Base-by-base conservation (phyloP, 305 asterid genomes). In the Rubia peregrina region DNA sequence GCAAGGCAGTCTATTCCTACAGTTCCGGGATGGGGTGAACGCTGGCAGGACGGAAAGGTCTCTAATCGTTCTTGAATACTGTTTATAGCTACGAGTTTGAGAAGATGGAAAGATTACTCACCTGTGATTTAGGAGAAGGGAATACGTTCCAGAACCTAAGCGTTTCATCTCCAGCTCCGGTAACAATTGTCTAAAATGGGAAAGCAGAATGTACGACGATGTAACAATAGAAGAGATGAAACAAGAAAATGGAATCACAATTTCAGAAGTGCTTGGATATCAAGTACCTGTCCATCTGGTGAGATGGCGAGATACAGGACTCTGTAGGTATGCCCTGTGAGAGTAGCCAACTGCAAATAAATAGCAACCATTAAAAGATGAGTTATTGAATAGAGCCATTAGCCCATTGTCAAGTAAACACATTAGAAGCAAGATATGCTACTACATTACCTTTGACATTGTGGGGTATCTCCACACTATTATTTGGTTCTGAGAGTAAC, bases 101-200 rank as follows among this genome's bases (percentile, higher is more conserved):
- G 38, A 16, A 44, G 53, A 30, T 16, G 19, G 21, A 19, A 69
- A 44, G 36, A 71, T 53, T 72, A 44, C 62, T 76, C 74, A 89
- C 98, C 96, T 88, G 93, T 82, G 98, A 93, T 68, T 85, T 93
- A 22, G 92, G 95, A 48, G 96, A 94, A 65, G 97, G 97, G 64
- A 94, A 94, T 53, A 91, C 96, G 73, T 89, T 91, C 97, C 98
- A 91, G 78, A 94, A 94, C 64, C 98, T 75, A 40, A 94, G 96
- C 40, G 98, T 94, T 81, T 94, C 98, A 53, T 94, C 98, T 78
- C 97, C 97, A 12, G 98, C 98, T 78, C 98, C 98, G 0, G 97
- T 94, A 60, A 94, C 98, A 76, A 94, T 91, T 67, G 96, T 94
- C 98, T 91, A 82, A 67, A 78, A 26, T 10, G 44, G 38, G 14